Conservation (phyloP, 2,329 filamentous ascomycete species). For the Exophiala alcalophila region DNA sequence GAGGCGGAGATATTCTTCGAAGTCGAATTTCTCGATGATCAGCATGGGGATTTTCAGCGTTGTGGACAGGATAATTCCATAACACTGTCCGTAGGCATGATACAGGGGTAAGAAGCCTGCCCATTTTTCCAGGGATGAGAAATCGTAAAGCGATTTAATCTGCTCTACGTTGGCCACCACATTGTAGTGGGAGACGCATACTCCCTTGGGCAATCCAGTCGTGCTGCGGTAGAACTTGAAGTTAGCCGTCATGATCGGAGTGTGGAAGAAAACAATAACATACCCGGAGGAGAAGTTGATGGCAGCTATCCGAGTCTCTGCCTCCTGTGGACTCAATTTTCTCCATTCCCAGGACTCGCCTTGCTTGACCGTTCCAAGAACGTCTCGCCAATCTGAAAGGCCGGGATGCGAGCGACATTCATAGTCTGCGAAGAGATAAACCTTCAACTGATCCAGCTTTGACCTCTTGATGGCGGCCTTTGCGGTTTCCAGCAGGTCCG, state of each 20-base stretch:
- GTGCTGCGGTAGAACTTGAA: conserved; percentile 37
- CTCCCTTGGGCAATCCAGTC: conserved; percentile 33
- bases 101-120: conserved; percentile 58
- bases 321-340: conserved; percentile 40
- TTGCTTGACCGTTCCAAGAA: background rate
- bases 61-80: conserved; percentile 59
- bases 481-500: conserved; percentile 48
- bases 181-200: conserved; percentile 46
- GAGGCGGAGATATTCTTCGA: conserved; percentile 64
- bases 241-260: conserved; percentile 39
- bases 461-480: conserved; percentile 52
- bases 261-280: no score
- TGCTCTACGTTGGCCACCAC: conserved; percentile 62
- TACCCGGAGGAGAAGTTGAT: conserved; percentile 38
- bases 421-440: conserved; percentile 55
- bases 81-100: conserved; percentile 60
- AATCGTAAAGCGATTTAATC: conserved; percentile 46
- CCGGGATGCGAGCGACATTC: conserved; percentile 19
- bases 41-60: conserved; percentile 63
- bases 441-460: conserved; percentile 49
- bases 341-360: conserved; percentile 5
- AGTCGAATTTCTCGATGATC: conserved; percentile 61
- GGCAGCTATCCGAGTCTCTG: conserved; percentile 43
- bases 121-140: conserved; percentile 49
- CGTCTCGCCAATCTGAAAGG: conserved; percentile 12